Percentiles rank a stretch among this genome's conserved stretches.
These are phyloP conservation scores for Rubia yunnanensis DNA, from an alignment of 257 asterid species.

Conservation along the genomic window DNA sequence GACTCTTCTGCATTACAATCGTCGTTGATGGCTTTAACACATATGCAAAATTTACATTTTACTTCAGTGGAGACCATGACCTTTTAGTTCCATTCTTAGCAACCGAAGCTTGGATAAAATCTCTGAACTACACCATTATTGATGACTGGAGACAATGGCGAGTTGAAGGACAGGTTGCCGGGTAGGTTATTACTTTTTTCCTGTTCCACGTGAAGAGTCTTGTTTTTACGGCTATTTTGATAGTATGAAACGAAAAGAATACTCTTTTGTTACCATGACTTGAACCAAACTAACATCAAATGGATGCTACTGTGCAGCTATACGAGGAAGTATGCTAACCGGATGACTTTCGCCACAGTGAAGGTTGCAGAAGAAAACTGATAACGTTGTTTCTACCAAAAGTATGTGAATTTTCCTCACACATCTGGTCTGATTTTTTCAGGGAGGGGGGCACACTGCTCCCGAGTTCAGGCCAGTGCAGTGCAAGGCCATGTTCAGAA, in stretches of 20 bases:
- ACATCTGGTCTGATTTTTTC: neutral
- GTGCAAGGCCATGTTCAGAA: constrained; percentile 33
- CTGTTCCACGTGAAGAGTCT: neutral
- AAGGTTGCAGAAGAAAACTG: constrained; percentile 22
- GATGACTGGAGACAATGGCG: constrained; percentile 42
- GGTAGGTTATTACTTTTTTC: constrained; percentile 15
- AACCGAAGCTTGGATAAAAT: constrained; percentile 42
- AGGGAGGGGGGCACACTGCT: constrained; percentile 34
- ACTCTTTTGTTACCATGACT: neutral
- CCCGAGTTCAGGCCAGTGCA: constrained; percentile 23
- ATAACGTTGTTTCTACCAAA: neutral
- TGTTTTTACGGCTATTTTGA: neutral
- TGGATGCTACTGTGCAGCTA: constrained; percentile 12
- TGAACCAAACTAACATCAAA: neutral
- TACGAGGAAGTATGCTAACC: constrained; percentile 31
- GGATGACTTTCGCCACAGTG: constrained; percentile 40
- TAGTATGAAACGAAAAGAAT: neutral
- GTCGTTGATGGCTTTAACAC: neutral
- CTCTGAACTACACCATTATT: constrained; percentile 25
- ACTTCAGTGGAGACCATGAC: constrained; percentile 43
- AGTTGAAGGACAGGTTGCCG: constrained; percentile 31
- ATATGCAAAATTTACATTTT: neutral
- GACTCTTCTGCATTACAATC: too few relatives aligned
- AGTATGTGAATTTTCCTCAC: neutral
- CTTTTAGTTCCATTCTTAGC: constrained; percentile 23